phyloP scores from a whole-genome alignment of 2,329 filamentous ascomycete species.

The Monosporascus sp. region DNA sequence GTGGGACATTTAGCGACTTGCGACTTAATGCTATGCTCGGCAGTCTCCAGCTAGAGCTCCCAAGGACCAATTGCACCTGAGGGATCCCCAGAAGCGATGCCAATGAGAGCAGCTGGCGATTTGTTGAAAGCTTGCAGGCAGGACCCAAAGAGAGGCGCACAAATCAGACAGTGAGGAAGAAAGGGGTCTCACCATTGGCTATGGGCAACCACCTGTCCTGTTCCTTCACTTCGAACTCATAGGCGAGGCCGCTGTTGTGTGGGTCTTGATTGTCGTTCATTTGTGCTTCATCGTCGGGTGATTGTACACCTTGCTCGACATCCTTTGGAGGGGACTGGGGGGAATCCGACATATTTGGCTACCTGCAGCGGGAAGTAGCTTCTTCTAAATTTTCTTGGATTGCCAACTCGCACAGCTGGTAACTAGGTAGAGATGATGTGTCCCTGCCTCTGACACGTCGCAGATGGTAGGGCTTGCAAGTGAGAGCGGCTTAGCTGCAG shows the following conservation, averaged over 20 bases:
- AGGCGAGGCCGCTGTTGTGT: slow-evolving; percentile 69
- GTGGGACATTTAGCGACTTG: slow-evolving; percentile 50
- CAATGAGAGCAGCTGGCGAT: slow-evolving; percentile 29
- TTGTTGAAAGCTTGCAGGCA: slow-evolving; percentile 23
- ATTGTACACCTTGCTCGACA: slow-evolving; percentile 88
- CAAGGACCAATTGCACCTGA: slow-evolving; percentile 28
- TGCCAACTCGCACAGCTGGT: slow-evolving; percentile 52
- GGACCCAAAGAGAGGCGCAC: slow-evolving; percentile 31
- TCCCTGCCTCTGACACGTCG: slow-evolving; percentile 55
- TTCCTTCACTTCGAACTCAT: slow-evolving; percentile 98
- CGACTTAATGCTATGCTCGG: slow-evolving; percentile 23
- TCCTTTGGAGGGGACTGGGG: slow-evolving; percentile 87
- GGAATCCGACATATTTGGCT: slow-evolving; percentile 87
- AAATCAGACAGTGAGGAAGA: slow-evolving; percentile 41
- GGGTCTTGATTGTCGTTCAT: slow-evolving; percentile 83
- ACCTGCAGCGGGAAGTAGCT: slow-evolving; percentile 61
- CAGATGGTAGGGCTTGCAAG: slow-evolving; percentile 51
- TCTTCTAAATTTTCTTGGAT: slow-evolving; percentile 51
- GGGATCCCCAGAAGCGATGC: slow-evolving; percentile 45
- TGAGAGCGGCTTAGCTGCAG: slow-evolving; percentile 48
- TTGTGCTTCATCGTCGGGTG: slow-evolving; percentile 88
- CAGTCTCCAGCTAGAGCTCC: slow-evolving; percentile 37
- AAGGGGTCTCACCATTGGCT: slow-evolving; percentile 89
- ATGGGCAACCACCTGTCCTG: slow-evolving; percentile 99
- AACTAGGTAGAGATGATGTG: slow-evolving; percentile 51